Base-by-base conservation (phyloP, 371 early-diverging fungal species). In the Ordospora pajunii region DNA sequence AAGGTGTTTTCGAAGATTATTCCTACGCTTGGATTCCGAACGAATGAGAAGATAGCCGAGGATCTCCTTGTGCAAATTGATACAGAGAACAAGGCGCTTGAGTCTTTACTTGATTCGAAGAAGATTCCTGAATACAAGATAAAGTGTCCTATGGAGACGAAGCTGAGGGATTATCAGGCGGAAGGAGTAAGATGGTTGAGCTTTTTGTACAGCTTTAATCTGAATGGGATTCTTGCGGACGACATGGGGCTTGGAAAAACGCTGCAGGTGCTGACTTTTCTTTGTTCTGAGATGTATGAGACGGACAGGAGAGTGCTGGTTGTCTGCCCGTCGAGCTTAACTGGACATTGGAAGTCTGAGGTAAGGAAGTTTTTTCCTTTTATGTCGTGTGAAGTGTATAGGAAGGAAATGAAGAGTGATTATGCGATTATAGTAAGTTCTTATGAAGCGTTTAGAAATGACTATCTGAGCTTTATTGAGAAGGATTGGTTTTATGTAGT, bases 181-280 rank as follows among this genome's bases (percentile, higher is more conserved):
- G 79, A 81, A 48, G 86, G 84, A 32, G 64, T 85, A 2, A 76
- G 76, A 54, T 85, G 86, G 86, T 73, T 85, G 17, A 25, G 32
- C 5, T 82, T 84, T 68, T 53, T 85, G n/a, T 68, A 71, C 67
- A 75, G 66, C 22, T 78, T 77, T 51, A 71, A 70, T 43, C 52
- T 82, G 5, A 81, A 81, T 67, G 83, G 83, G 8, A 83, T 85
- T 67, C 75, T 85, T 22, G 82, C 80, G 23, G 84, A 83, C 69
- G 83, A 83, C 45, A 96, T 97, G 97, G 97, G 97, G 22, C 87
- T 90, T 72, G 97, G 93, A 44, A 99, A 96, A 85, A 97, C 97
- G 0, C 85, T 97, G 11, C 97, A 99, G 83, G 82, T 81, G 1
- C 70, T 85, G 46, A 42, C 81, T 6, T 82, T 79, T 66, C 44